Percentiles rank a stretch among this genome's conserved stretches.
These are phyloP conservation scores for Massarina eburnea DNA, from an alignment of 2,329 filamentous ascomycete genomes.

Conservation along the genomic window DNA sequence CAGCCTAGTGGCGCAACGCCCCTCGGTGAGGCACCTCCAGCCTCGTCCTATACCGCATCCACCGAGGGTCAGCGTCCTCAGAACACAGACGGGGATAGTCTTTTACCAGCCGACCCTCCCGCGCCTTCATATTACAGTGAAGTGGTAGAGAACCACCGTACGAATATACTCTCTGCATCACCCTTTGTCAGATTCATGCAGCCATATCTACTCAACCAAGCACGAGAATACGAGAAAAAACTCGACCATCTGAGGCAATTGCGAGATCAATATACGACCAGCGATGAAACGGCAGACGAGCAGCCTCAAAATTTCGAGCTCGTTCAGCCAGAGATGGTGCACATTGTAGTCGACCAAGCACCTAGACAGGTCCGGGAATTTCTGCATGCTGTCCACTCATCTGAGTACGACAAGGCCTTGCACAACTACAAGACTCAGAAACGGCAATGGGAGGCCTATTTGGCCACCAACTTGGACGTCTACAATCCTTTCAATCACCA, in stretches of 20 bases:
- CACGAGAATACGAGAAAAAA: constrained; percentile 85
- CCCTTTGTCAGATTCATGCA: constrained; percentile 95
- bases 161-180: constrained; percentile 89
- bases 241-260: constrained; percentile 80
- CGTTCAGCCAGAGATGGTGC: constrained; percentile 94
- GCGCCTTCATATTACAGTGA: constrained; percentile 94
- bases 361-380: constrained; percentile 90
- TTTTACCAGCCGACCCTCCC: constrained; percentile 74
- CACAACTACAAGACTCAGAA: constrained; percentile 95
- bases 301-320: constrained; percentile 75
- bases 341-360: constrained; percentile 75
- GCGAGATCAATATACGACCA: constrained; percentile 66
- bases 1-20: not conserved
- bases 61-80: constrained; percentile 11
- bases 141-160: constrained; percentile 90
- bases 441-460: constrained; percentile 93
- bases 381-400: constrained; percentile 90
- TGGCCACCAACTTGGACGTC: constrained; percentile 81
- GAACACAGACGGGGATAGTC: constrained; percentile 46
- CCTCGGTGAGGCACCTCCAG: not conserved
- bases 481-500: constrained; percentile 97
- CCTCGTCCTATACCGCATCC: constrained; percentile 5
- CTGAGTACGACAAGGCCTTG: constrained; percentile 92
- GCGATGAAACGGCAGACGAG: constrained; percentile 40
- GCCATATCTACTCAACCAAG: constrained; percentile 88